Evolutionary conservation across 345 rosid genomes (phyloP).

Genomic region (Brassica nigra): DNA sequence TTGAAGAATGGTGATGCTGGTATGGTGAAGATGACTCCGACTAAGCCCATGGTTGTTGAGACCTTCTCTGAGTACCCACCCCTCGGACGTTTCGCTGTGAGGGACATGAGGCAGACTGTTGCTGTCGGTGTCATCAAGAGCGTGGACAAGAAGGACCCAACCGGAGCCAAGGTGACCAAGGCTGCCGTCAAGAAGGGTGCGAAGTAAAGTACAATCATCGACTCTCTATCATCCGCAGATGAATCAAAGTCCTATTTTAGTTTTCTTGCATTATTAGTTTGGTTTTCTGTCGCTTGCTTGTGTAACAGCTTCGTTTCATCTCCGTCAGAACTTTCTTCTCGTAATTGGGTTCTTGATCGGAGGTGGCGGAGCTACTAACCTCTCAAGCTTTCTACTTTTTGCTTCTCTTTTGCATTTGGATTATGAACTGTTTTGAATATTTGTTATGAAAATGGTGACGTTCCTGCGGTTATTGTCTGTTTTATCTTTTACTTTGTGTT

Average conservation of each 20-base stretch:
- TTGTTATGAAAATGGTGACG: neutral
- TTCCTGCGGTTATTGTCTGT: slow-evolving; percentile 9
- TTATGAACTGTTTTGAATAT: neutral
- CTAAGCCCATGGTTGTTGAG: slow-evolving; percentile 92
- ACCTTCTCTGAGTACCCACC: slow-evolving; percentile 83
- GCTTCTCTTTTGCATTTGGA: neutral
- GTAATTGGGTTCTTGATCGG: slow-evolving; percentile 40
- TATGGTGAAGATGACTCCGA: slow-evolving; percentile 76
- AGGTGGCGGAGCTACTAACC: slow-evolving; percentile 23
- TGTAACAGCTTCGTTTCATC: neutral
- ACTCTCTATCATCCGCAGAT: neutral
- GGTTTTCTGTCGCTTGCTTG: neutral
- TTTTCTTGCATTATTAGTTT: neutral
- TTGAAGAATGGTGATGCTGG: slow-evolving; percentile 89
- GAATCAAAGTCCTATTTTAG: neutral
- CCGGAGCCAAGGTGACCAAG: slow-evolving; percentile 78
- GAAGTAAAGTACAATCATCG: slow-evolving; percentile 46
- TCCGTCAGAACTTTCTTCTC: slow-evolving; percentile 14
- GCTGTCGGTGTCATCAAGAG: slow-evolving; percentile 85
- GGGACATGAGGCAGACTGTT: slow-evolving; percentile 91
- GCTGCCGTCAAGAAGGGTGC: slow-evolving; percentile 82
- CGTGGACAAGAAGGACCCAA: slow-evolving; percentile 80
- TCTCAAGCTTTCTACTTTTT: neutral
- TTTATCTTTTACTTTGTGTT: neutral
- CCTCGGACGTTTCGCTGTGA: slow-evolving; percentile 77